Evolutionary conservation across 2,329 filamentous ascomycete species (phyloP), one percentile per base, ranked within the genome.

Genomic region (Nakataea oryzae): DNA sequence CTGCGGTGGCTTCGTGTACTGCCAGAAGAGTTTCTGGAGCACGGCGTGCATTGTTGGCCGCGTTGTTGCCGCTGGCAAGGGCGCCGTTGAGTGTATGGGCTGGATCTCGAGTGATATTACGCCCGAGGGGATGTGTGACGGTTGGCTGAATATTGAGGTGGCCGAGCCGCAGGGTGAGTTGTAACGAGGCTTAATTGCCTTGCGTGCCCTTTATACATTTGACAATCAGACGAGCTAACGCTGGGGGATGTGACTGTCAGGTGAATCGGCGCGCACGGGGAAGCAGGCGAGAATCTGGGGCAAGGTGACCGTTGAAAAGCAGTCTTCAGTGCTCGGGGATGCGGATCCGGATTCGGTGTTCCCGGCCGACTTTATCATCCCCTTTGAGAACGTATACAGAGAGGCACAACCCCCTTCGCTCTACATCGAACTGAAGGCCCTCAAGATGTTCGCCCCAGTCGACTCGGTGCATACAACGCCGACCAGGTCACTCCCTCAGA

Each of bases 11-110:
- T 88, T 89, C 65, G 77, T 87, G 3, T 88, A 87, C 67, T 73
- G 72, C 5, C 79, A 79, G 2, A 86, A 84, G 74, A 88, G 85
- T 64, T 89, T 88, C 70, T 89, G 86, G 86, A 88, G 85, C 71
- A 87, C 83, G 1, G 78, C 81, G 14, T 88, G 85, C 69, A 78
- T 89, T 55, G 81, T 88, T 12, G 86, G 86, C 3, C 81, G 85
- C 30, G 84, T 89, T 3, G 74, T 89, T 41, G 85, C 85, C 32
- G 85, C 85, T 30, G 82, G 83, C 9, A 80, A 80, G 61, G 85
- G 84, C 3, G 81, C 85, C 21, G 80, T 80, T 0, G 86, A 88
- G 69, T 86, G 86, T 69, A 85, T 88, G 83, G 86, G 86, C 60
- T 87, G 86, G 86, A 77, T 89, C 61, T 86, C 84, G 13, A 86